Evolutionary conservation across 371 early-diverging fungal species (phyloP), one percentile per base, ranked within the genome.

Genomic region (Batkoa obscura): DNA sequence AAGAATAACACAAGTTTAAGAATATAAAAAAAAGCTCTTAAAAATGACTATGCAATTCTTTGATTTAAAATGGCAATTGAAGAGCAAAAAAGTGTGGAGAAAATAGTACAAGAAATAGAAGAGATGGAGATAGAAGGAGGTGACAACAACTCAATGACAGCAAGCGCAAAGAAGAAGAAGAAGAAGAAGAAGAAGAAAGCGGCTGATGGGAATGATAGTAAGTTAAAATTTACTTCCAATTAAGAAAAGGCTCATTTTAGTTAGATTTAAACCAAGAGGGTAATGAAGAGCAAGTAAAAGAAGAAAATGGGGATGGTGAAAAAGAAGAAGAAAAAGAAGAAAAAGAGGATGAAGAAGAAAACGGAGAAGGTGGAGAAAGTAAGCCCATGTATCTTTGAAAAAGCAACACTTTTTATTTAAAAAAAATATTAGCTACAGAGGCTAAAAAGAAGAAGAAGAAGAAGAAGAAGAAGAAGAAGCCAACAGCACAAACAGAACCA

Each of bases 401-500:
- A 31, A 56, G 17, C 15, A 4, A n/a, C 31, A 8, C 34, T 31
- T 35, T 9, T 23, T 23, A 10, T 15, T 39, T 36, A 32, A n/a
- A 6, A 23, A 23, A n/a, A 41, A n/a, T 31, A 43, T 46, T 39
- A 56, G 31, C 56, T 3, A 13, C 43, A 31, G 45, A 17, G n/a
- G 35, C 33, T 8, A 54, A 55, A 8, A 60, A 60, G 41, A 61
- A 61, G 39, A 61, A 61, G 54, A 61, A 61, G 53, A 61, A 54
- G 48, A 61, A 61, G 53, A 43, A 49, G 9, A 60, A 60, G 48
- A 57, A 58, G 58, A 39, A 45, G 12, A 38, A 47, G 31, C 45
- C 55, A 2, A 39, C 52, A 23, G 17, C 17, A 9, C 84, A 84
- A 60, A 81, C 86, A 0, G 79, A 80, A 52, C 83, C 86, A 32